phyloP scores from a whole-genome alignment of 495 filamentous ascomycete species.

The Podospora conica region DNA sequence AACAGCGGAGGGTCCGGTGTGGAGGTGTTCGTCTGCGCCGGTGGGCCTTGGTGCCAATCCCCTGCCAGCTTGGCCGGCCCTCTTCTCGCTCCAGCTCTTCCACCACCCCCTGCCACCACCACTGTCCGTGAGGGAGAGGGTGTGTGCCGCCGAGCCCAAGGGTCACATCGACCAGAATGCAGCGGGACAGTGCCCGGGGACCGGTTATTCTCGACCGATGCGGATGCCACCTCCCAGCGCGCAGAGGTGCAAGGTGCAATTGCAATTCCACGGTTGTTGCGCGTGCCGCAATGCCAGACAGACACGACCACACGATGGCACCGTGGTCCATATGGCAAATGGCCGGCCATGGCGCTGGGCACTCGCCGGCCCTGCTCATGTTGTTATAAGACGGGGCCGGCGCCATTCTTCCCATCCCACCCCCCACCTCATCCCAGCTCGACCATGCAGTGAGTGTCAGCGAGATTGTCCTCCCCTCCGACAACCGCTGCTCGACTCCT shows the following conservation, averaged over 20 bases:
- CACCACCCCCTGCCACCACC: background rate
- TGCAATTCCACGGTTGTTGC: constrained; percentile 3
- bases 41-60: background rate
- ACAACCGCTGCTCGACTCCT: background rate
- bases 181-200: constrained; percentile 1
- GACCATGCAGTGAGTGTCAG: background rate
- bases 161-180: background rate
- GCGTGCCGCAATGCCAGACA: background rate
- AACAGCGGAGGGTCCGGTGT: background rate
- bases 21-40: background rate
- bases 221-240: background rate
- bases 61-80: background rate
- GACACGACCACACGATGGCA: no score
- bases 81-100: background rate
- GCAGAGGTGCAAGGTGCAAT: background rate
- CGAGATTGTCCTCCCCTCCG: background rate
- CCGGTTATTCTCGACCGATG: constrained; percentile 15
- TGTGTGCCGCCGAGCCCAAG: background rate
- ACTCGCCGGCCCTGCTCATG: background rate
- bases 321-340: background rate
- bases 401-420: background rate
- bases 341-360: background rate
- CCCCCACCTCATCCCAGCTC: background rate
- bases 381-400: background rate
- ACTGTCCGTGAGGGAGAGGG: background rate